Conservation (phyloP, 129 eudicot species). For the Flaveria sonorensis region DNA sequence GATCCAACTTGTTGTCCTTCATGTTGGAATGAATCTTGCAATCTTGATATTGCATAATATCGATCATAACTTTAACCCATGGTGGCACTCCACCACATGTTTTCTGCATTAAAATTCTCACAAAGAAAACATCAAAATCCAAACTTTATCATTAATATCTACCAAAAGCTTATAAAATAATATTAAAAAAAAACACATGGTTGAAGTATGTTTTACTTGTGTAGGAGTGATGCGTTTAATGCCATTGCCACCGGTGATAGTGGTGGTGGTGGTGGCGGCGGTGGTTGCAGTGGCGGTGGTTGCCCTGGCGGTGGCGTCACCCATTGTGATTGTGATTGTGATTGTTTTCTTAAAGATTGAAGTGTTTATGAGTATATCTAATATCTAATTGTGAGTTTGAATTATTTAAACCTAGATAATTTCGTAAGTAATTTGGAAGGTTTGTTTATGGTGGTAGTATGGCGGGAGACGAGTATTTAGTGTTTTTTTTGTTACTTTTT, state of each 20-base stretch:
- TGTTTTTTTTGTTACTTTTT: conserved; percentile 17
- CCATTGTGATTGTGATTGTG: neutral
- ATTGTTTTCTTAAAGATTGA: neutral
- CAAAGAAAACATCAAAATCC: conserved; percentile 4
- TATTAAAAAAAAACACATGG: neutral
- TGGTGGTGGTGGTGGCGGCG: neutral
- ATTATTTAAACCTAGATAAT: conserved; percentile 4
- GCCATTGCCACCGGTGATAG: conserved; percentile 12
- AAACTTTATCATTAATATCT: neutral
- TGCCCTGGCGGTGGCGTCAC: neutral
- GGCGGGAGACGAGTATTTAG: conserved; percentile 22
- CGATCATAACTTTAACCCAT: conserved; percentile 46
- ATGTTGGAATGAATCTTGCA: conserved; percentile 33
- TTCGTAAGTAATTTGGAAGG: conserved; percentile 8
- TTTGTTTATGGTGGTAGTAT: neutral
- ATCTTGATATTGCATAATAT: conserved; percentile 21
- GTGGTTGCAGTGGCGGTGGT: neutral
- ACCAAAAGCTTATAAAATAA: neutral
- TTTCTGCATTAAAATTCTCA: conserved; percentile 26
- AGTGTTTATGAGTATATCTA: neutral
- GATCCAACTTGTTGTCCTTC: conserved; percentile 41
- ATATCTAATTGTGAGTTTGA: conserved; percentile 12
- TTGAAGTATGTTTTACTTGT: neutral
- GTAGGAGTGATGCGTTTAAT: conserved; percentile 23
- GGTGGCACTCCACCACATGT: conserved; percentile 30